Evolutionary conservation across 495 filamentous ascomycete genomes (phyloP).

Genomic region (Xylaria longipes): DNA sequence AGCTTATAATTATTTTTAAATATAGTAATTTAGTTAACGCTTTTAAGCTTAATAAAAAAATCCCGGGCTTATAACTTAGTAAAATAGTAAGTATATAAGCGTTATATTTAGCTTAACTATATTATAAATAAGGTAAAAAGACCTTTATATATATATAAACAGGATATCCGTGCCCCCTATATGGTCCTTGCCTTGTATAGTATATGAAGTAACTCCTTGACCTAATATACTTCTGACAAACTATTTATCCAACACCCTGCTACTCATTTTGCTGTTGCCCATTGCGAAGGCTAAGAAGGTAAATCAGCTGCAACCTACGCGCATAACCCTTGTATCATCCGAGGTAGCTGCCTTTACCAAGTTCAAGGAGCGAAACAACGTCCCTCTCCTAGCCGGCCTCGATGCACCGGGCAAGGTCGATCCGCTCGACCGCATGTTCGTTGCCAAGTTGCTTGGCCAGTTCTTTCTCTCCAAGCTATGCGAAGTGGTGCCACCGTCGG

Average conservation of each 20-base stretch:
- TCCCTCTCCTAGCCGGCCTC: conserved; percentile 44
- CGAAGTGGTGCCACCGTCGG: conserved; percentile 41
- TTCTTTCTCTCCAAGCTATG: conserved; percentile 48
- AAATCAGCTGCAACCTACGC: conserved; percentile 21
- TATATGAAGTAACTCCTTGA: no score
- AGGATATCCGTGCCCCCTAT: no score
- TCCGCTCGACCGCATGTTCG: conserved; percentile 35
- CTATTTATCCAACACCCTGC: conserved; percentile 50
- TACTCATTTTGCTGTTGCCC: conserved; percentile 52
- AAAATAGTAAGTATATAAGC: no score
- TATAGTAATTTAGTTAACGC: no score
- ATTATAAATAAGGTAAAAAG: no score
- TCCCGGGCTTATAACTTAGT: no score
- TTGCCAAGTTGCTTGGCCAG: conserved; percentile 48
- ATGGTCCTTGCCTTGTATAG: no score
- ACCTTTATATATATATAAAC: no score
- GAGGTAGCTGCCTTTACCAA: conserved; percentile 19
- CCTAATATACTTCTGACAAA: no score
- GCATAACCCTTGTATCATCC: conserved; percentile 25
- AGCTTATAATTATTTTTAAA: no score
- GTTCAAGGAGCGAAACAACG: conserved; percentile 1
- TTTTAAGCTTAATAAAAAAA: no score
- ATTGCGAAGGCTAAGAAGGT: conserved; percentile 35
- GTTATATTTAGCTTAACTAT: no score
- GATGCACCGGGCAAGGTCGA: conserved; percentile 44